phyloP scores from a whole-genome alignment of 495 filamentous ascomycete genomes.

The Penicillium flavigenum region DNA sequence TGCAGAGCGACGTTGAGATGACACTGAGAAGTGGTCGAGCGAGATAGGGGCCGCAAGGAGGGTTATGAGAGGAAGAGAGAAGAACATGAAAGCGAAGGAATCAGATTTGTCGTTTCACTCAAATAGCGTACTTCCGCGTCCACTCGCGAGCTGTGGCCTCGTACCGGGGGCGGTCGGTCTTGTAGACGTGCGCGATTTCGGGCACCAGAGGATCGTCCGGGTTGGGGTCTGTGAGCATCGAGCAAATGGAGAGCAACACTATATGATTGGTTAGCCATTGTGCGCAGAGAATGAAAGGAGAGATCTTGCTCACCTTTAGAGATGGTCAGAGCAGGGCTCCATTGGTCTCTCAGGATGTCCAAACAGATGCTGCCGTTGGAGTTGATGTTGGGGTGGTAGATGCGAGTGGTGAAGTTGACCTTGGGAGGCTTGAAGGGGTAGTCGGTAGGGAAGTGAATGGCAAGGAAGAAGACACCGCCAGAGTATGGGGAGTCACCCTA shows the following conservation, averaged over 20 bases:
- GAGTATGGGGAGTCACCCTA: constrained; percentile 94
- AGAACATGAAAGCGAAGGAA: constrained; percentile 6
- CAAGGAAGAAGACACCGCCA: constrained; percentile 96
- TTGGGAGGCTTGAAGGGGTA: constrained; percentile 99
- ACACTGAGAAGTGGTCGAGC: constrained; percentile 23
- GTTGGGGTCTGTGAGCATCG: constrained; percentile 99
- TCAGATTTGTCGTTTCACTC: constrained; percentile 30
- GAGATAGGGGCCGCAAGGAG: constrained; percentile 12
- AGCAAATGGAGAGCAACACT: constrained; percentile 99
- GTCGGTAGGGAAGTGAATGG: constrained; percentile 98
- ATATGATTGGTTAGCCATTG: constrained; percentile 38
- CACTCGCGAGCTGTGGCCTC: constrained; percentile 97
- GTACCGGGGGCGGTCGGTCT: constrained; percentile 93
- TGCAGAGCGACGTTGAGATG: constrained; percentile 31
- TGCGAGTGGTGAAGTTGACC: constrained; percentile 99
- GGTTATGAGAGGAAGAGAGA: constrained; percentile 9
- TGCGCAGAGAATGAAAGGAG: background rate
- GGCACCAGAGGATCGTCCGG: constrained; percentile 97
- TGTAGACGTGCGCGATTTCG: constrained; percentile 99
- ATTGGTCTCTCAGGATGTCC: constrained; percentile 97
- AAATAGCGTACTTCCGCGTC: constrained; percentile 97
- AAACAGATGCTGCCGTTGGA: constrained; percentile 98
- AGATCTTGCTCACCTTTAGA: constrained; percentile 78
- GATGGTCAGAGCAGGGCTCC: constrained; percentile 97
- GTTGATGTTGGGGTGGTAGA: constrained; percentile 99